phyloP scores from a whole-genome alignment of 108 stramenopile genomes.

The Nitzschia sp. region DNA sequence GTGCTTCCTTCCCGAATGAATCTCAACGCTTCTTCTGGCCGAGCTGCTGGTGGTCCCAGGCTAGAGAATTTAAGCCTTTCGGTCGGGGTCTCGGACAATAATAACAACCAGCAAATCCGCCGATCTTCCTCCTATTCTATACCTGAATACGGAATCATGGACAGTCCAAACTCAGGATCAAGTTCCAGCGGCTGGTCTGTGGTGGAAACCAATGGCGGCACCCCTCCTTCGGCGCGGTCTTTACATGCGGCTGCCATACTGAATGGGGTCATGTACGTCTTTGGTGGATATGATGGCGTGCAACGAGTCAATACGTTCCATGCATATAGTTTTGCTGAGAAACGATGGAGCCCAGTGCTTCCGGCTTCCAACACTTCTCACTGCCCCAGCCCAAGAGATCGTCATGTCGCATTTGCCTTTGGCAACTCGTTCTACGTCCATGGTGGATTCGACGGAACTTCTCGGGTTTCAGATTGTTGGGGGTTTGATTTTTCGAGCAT shows the following conservation, averaged over 20 bases:
- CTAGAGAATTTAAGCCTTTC: neutral
- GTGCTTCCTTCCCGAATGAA: neutral
- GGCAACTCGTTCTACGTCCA: constrained; percentile 87
- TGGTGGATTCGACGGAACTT: constrained; percentile 90
- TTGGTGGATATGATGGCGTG: constrained; percentile 86
- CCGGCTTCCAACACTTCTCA: constrained; percentile 56
- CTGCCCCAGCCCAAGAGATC: constrained; percentile 84
- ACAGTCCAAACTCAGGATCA: neutral
- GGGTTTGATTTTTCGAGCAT: constrained; percentile 81
- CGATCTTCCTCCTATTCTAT: neutral
- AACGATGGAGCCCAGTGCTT: constrained; percentile 59
- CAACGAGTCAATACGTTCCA: constrained; percentile 92
- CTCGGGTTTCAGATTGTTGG: constrained; percentile 89
- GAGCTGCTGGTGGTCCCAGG: neutral
- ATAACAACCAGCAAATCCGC: neutral
- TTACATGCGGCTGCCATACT: constrained; percentile 86
- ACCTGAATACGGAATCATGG: neutral
- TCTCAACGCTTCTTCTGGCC: neutral
- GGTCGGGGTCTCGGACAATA: neutral
- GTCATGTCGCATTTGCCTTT: constrained; percentile 85
- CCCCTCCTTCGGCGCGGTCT: constrained; percentile 20
- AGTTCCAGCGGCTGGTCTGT: constrained; percentile 18
- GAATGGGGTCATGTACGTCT: constrained; percentile 51
- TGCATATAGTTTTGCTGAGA: constrained; percentile 85
- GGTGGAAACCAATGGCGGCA: constrained; percentile 23